Percentiles rank a stretch among this genome's conserved stretches.
phyloP scores from a whole-genome alignment of 1,284 basidiomycete genomes.

The Apiotrichum gracile region DNA sequence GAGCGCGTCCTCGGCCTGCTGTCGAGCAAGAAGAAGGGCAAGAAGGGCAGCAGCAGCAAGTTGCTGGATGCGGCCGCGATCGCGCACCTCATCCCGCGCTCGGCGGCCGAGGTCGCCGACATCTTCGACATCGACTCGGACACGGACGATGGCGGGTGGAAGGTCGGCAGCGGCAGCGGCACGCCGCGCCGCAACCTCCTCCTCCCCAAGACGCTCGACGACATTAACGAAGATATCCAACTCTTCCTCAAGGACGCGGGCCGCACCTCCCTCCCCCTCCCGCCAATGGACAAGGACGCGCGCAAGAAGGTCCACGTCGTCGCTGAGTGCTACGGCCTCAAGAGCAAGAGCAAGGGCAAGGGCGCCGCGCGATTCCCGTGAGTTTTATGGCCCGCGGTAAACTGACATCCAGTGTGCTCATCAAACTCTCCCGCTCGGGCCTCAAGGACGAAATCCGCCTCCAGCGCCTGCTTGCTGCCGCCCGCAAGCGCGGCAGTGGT shows the following conservation, averaged over 20 bases:
- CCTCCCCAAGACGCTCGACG: conserved; percentile 14
- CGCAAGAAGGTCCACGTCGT: conserved; percentile 70
- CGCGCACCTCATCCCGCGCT: conserved; percentile 38
- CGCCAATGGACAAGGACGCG: conserved; percentile 66
- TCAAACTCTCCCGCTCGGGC: conserved; percentile 57
- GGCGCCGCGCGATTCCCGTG: conserved; percentile 54
- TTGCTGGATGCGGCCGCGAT: conserved; percentile 40
- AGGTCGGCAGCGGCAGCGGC: conserved; percentile 4
- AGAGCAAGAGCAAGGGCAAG: conserved; percentile 66
- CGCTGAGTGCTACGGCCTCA: conserved; percentile 66
- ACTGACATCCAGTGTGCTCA: conserved; percentile 56
- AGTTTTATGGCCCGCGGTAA: conserved; percentile 11
- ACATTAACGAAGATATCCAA: conserved; percentile 61
- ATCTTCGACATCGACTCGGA: conserved; percentile 39
- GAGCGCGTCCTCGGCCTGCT: conserved; percentile 43
- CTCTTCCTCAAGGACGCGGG: conserved; percentile 60
- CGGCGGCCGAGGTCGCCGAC: conserved; percentile 37
- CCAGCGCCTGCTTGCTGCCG: conserved; percentile 50
- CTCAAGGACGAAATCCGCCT: conserved; percentile 60
- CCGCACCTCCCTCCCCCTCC: conserved; percentile 57
- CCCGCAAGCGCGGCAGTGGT: conserved; percentile 22
- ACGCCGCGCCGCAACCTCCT: conserved; percentile 1
- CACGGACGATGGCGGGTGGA: conserved; percentile 10
- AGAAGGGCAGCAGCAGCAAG: conserved; percentile 50
- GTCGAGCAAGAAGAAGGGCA: background rate